Base-by-base conservation (phyloP, 2,329 filamentous ascomycete genomes). In the Diplocarpon rosae region DNA sequence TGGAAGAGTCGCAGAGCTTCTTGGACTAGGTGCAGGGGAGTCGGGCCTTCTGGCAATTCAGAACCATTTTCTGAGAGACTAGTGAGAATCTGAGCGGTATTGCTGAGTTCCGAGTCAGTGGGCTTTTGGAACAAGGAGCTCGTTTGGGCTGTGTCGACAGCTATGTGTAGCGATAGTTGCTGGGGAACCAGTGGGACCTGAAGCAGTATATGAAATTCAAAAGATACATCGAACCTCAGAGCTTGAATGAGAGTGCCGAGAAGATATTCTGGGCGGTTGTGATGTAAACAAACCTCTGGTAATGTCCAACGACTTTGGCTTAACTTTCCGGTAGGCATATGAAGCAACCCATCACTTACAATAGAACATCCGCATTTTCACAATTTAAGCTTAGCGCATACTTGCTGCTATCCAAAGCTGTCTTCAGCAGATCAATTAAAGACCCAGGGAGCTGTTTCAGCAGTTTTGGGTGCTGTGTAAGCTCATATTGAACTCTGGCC, bases 51-150 rank as follows among this genome's bases (percentile, higher is more conserved):
- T 5, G 37, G 33, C 7, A 37, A 31, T 5, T 70, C 68, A 34
- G 69, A 69, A 7, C 75, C 59, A 2, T 66, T 66, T 63, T 86
- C 82, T 1, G 77, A 79, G 31, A 85, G 66, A 50, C 73, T 77
- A 0, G 76, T 80, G 31, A 85, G 66, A 3, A 84, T 76, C 61
- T 85, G 82, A 1, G 75, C 78, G 5, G 77, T 80, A 58, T 86
- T 87, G 66, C 62, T 64, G 36, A 40, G 20, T 16, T 35, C 42
- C 57, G 42, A 51, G 46, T 37, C 12, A 24, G n/a, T 39, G 16
- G 9, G 2, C 29, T 45, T 17, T n/a, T 31, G 13, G 12, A 16
- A 32, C 30, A 12, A 17, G 20, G 12, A 30, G 24, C 14, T 30
- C 11, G 29, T 14, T 15, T 35, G 15, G 13, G 33, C 7, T 17